Conservation (phyloP, 163 green algal species). For the Picocystis sp. region DNA sequence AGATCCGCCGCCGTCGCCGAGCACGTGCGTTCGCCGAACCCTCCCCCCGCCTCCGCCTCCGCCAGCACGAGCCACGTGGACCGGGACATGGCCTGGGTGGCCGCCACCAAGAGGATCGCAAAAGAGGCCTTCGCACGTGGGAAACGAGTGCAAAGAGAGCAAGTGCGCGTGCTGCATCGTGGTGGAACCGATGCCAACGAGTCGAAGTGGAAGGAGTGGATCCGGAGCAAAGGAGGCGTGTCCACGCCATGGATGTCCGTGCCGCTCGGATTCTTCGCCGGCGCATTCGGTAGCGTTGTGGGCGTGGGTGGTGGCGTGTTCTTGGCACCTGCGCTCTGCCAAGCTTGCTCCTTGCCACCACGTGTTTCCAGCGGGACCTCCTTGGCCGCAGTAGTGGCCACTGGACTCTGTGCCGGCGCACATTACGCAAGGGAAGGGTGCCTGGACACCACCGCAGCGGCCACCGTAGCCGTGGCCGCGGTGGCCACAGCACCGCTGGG, state of each 20-base stretch:
- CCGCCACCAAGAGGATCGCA: too few species aligned
- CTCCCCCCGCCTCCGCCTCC: too few species aligned
- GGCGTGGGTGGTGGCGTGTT: constrained; percentile 55
- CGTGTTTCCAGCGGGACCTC: constrained; percentile 45
- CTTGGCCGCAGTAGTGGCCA: constrained; percentile 51
- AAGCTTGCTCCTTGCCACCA: constrained; percentile 41
- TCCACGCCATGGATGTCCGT: constrained; percentile 18
- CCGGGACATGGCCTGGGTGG: too few species aligned
- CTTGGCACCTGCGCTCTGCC: constrained; percentile 40
- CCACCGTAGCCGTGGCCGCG: constrained; percentile 29
- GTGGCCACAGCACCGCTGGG: constrained; percentile 43
- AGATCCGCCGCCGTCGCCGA: too few species aligned
- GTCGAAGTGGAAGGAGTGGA: too few species aligned
- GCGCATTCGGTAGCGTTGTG: constrained; percentile 48
- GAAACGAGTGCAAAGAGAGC: too few species aligned
- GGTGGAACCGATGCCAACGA: too few species aligned
- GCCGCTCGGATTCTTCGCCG: constrained; percentile 27
- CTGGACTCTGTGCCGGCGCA: constrained; percentile 26
- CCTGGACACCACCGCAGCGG: constrained; percentile 36
- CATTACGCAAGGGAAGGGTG: constrained; percentile 21
- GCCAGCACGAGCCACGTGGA: too few species aligned
- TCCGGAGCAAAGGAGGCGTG: too few species aligned
- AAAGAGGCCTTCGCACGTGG: too few species aligned
- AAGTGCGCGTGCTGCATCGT: too few species aligned
- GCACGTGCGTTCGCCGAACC: too few species aligned